Evolutionary conservation across 179 eudicot species (phyloP), one percentile per base, ranked within the genome.

Genomic region (Pouteria campechiana): DNA sequence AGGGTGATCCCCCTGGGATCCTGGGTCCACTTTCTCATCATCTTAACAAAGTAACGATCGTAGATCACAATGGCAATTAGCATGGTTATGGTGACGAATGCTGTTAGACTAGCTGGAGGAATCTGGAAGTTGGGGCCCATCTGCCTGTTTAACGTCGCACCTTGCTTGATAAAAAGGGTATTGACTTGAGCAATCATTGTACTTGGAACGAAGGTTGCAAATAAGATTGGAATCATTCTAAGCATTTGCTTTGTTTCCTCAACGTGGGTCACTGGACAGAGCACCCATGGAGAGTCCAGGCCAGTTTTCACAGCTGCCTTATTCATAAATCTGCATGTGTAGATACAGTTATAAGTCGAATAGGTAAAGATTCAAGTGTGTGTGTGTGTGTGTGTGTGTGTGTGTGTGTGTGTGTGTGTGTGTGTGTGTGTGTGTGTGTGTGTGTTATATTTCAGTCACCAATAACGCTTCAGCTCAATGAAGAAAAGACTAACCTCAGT

Each of bases 191-290:
- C 79, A 5, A 73, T 17, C 79, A 73, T 73, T 8, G 66, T 54
- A 47, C 79, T 73, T 18, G 79, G 79, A 9, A 73, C 46, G 15
- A 73, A 48, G 0, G 75, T 68, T 29, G 69, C 74, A 2, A 57
- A 17, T 16, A 73, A 33, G 17, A 73, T 68, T n/a, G 75, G 79
- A 25, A 73, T 60, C 74, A 73, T 73, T 50, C 69, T 32, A 18
- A 73, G 43, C 57, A 73, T 73, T 31, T 68, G 79, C 23, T 73
- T 73, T 5, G 79, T 68, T 49, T 73, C 79, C 43, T 73, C 79
- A 2, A 73, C 79, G 37, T 73, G 74, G 8, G 79, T 73, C 9
- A 68, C 72, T 22, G 79, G 25, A 35, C 72, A 64, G 27, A 73
- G 52, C 43, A 41, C 37, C 79, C 79, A 73, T 41, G 74, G 75